A percentile compares a stretch with the other conserved stretches of the same genome.
Evolutionary conservation across 2,329 filamentous ascomycete genomes (phyloP).

Genomic region (Fusarium beomiforme): DNA sequence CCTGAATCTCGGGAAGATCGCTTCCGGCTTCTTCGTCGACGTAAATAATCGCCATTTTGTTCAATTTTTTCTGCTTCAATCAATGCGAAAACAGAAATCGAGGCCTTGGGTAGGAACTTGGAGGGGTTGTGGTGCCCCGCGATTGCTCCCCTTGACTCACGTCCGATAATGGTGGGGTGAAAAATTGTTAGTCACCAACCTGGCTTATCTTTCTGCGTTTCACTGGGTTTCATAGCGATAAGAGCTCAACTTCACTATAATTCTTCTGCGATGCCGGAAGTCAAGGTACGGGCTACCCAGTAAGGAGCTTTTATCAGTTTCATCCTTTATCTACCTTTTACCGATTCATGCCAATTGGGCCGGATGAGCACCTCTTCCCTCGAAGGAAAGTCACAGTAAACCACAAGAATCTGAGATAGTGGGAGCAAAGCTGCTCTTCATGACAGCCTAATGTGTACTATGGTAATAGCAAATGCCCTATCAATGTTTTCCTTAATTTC

Average conservation of each 20-base stretch:
- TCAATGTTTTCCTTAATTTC: not conserved
- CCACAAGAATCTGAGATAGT: not conserved
- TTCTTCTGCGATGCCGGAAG: not conserved
- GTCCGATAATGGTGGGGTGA: slow-evolving; percentile 35
- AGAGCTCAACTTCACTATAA: not conserved
- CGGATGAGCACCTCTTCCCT: not conserved
- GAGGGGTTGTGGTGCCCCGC: slow-evolving; percentile 34
- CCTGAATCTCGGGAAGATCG: slow-evolving; percentile 74
- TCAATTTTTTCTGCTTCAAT: slow-evolving; percentile 8
- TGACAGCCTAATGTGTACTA: not conserved
- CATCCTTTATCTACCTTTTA: not conserved
- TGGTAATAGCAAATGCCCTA: not conserved
- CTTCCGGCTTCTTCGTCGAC: slow-evolving; percentile 81
- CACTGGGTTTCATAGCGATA: slow-evolving; percentile 8
- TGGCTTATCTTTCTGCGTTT: slow-evolving; percentile 19
- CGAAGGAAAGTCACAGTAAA: not conserved
- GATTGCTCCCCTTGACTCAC: slow-evolving; percentile 32
- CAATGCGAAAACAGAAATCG: slow-evolving; percentile 21
- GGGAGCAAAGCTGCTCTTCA: not conserved
- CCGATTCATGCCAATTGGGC: not conserved
- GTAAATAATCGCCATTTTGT: slow-evolving; percentile 49
- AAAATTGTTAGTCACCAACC: slow-evolving; percentile 34
- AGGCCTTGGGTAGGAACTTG: slow-evolving; percentile 16
- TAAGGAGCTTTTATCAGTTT: not conserved
- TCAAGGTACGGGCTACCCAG: not conserved